phyloP scores from a whole-genome alignment of 371 early-diverging fungal genomes.

The Scutellospora calospora region DNA sequence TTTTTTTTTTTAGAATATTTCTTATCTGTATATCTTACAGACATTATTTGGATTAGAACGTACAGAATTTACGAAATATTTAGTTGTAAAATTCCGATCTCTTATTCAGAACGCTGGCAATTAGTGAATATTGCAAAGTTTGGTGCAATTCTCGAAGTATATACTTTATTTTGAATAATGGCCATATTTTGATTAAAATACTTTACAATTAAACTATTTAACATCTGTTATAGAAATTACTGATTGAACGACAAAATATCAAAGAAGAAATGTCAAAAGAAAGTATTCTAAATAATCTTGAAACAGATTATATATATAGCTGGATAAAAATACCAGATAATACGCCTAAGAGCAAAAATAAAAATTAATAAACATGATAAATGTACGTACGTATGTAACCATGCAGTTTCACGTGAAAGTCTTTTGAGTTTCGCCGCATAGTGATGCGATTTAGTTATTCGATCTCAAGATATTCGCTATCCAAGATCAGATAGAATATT shows the following conservation, averaged over 20 bases:
- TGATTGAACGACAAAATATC: not conserved
- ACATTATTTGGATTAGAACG: slow-evolving; percentile 21
- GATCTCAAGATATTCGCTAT: too few relatives aligned
- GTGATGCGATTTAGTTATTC: too few relatives aligned
- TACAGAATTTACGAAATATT: slow-evolving; percentile 37
- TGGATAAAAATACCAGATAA: slow-evolving; percentile 44
- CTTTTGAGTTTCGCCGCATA: too few relatives aligned
- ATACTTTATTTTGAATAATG: not conserved
- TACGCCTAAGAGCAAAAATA: not conserved
- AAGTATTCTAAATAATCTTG: slow-evolving; percentile 27
- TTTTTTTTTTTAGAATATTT: slow-evolving; percentile 15
- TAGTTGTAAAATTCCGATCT: slow-evolving; percentile 16
- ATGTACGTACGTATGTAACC: too few relatives aligned
- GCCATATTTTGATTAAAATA: too few relatives aligned
- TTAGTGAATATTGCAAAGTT: slow-evolving; percentile 13
- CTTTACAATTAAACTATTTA: not conserved
- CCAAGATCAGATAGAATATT: too few relatives aligned
- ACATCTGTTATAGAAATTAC: not conserved
- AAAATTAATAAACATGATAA: slow-evolving; percentile 7
- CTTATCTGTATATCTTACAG: not conserved
- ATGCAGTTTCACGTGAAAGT: too few relatives aligned
- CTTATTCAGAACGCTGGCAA: slow-evolving; percentile 13
- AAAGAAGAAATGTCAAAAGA: slow-evolving; percentile 26
- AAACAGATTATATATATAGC: slow-evolving; percentile 38
- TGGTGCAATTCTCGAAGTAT: slow-evolving; percentile 28